Percentiles rank a stretch among this genome's conserved stretches.
These are phyloP conservation scores for Cutaneotrichosporon curvatum DNA, from an alignment of 1,284 basidiomycete genomes.

Conservation along the genomic window DNA sequence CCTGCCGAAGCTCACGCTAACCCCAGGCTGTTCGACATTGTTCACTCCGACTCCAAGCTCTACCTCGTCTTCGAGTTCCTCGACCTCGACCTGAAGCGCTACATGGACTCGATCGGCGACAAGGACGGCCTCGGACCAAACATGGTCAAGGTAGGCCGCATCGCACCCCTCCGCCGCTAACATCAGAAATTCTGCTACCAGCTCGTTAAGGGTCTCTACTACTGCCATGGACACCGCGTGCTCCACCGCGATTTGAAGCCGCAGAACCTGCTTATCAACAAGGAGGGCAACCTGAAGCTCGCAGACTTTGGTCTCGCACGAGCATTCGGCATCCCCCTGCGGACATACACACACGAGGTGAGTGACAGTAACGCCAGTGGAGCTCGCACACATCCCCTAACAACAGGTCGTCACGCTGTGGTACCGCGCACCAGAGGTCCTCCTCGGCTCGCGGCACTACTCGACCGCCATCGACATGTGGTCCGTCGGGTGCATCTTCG, in stretches of 20 bases:
- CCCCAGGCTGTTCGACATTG: slow-evolving; percentile 90
- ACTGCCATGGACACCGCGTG: slow-evolving; percentile 98
- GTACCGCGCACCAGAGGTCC: slow-evolving; percentile 98
- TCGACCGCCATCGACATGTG: slow-evolving; percentile 98
- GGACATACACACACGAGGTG: slow-evolving; percentile 93
- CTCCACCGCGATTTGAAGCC: slow-evolving; percentile 96
- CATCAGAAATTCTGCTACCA: slow-evolving; percentile 59
- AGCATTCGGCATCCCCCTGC: slow-evolving; percentile 91
- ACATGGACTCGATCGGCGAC: slow-evolving; percentile 98
- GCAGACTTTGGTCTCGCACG: slow-evolving; percentile 89
- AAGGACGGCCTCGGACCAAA: slow-evolving; percentile 86
- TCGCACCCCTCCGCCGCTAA: slow-evolving; percentile 51
- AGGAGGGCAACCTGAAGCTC: slow-evolving; percentile 94
- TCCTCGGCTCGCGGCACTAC: slow-evolving; percentile 94
- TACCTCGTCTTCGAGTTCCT: slow-evolving; percentile 99
- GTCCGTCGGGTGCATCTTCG: slow-evolving; percentile 99
- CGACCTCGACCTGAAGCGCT: slow-evolving; percentile 97
- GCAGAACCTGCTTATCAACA: slow-evolving; percentile 94
- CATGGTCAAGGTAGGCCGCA: slow-evolving; percentile 91
- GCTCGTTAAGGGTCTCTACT: slow-evolving; percentile 92
- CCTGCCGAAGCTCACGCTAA: background rate
- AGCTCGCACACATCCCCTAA: slow-evolving; percentile 5
- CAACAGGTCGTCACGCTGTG: slow-evolving; percentile 89
- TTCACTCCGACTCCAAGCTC: slow-evolving; percentile 95
- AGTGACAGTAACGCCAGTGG: slow-evolving; percentile 29